phyloP scores from a whole-genome alignment of 768 basidiomycete species.

The Amanita jacksonii region DNA sequence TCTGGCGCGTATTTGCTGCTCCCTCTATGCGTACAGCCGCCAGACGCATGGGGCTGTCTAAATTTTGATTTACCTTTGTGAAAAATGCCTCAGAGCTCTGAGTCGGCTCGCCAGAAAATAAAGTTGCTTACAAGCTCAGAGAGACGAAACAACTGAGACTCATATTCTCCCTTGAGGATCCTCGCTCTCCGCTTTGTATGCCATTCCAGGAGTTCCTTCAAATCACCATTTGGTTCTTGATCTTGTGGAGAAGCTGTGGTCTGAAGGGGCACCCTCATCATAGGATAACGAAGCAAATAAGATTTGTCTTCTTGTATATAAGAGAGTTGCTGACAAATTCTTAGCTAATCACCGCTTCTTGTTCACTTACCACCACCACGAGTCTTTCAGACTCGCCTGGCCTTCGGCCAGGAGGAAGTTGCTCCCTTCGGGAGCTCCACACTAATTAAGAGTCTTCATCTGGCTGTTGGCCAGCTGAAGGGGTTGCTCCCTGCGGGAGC shows the following conservation, averaged over 20 bases:
- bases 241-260: slow-evolving; percentile 46
- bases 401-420: too few species aligned
- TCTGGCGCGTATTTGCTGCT: slow-evolving; percentile 58
- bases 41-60: slow-evolving; percentile 57
- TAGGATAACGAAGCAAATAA: background rate
- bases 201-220: slow-evolving; percentile 57
- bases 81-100: background rate
- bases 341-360: too few species aligned
- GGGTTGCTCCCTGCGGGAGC: too few species aligned
- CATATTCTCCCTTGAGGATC: slow-evolving; percentile 68
- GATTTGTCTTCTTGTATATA: background rate
- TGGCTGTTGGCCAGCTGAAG: too few species aligned
- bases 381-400: too few species aligned
- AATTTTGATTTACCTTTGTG: slow-evolving; percentile 54
- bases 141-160: slow-evolving; percentile 54
- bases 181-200: slow-evolving; percentile 65
- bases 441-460: too few species aligned
- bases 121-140: slow-evolving; percentile 46
- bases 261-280: slow-evolving; percentile 40
- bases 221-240: slow-evolving; percentile 40
- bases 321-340: too few species aligned
- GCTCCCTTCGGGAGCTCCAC: too few species aligned
- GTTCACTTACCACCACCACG: too few species aligned
- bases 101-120: background rate
- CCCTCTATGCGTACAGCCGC: slow-evolving; percentile 78